Percentiles rank a stretch among this genome's conserved stretches.
Conservation (phyloP, 164 flowering plant species). For the Echeveria elegans region DNA sequence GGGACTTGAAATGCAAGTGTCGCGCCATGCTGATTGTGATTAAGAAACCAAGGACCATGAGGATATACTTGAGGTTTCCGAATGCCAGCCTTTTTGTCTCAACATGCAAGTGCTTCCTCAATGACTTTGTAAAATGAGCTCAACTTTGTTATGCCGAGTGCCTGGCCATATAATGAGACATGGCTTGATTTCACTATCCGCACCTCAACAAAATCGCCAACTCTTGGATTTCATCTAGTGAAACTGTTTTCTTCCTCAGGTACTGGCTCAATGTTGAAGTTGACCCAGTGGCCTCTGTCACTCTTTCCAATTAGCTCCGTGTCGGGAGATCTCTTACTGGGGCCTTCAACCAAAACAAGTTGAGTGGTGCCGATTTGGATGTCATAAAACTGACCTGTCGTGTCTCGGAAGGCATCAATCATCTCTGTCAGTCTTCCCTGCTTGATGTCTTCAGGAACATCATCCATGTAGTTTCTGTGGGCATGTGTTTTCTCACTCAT, state of each 20-base stretch:
- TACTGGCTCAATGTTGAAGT: constrained; percentile 36
- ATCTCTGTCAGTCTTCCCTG: constrained; percentile 84
- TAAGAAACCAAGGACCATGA: background rate
- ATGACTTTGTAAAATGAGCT: constrained; percentile 41
- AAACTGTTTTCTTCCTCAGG: constrained; percentile 24
- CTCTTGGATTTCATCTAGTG: constrained; percentile 32
- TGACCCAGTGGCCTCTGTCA: constrained; percentile 75
- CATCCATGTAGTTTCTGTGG: constrained; percentile 73
- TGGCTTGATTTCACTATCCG: constrained; percentile 58
- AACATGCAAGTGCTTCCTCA: constrained; percentile 16
- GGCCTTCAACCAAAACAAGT: constrained; percentile 81
- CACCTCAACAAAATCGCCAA: constrained; percentile 91
- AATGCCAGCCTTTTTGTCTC: background rate
- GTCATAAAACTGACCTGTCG: constrained; percentile 74
- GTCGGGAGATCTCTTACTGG: constrained; percentile 90
- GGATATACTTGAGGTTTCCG: background rate
- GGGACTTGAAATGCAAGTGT: background rate
- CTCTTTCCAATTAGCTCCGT: constrained; percentile 89
- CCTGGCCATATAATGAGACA: constrained; percentile 80
- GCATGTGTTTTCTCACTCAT: constrained; percentile 99
- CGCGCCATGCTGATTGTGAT: background rate
- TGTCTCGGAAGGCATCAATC: constrained; percentile 77
- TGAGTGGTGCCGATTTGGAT: constrained; percentile 69
- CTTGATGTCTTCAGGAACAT: constrained; percentile 76
- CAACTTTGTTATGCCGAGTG: constrained; percentile 60